Conservation (phyloP, 371 early-diverging fungal genomes). For the Circinella minor region DNA sequence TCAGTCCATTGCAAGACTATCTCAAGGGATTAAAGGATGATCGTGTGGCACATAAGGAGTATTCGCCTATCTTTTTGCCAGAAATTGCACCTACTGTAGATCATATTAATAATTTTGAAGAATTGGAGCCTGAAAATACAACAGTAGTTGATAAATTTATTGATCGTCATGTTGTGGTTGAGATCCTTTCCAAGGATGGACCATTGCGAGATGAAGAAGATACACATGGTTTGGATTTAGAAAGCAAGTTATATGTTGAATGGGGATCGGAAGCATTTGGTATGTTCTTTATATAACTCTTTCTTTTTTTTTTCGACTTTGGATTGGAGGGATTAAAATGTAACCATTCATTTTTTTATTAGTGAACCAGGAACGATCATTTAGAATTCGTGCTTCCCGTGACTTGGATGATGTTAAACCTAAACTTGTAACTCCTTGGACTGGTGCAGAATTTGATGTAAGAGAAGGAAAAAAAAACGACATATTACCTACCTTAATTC, state of each 20-base stretch:
- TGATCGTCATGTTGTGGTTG: constrained; percentile 42
- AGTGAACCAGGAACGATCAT: constrained; percentile 44
- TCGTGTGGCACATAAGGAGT: constrained; percentile 38
- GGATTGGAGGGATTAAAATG: not conserved
- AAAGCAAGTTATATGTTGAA: constrained; percentile 42
- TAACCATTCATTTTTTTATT: not conserved
- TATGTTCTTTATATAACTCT: constrained; percentile 14
- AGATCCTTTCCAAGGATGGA: constrained; percentile 46
- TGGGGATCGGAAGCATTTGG: constrained; percentile 46
- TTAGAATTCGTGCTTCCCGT: constrained; percentile 52
- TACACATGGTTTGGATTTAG: constrained; percentile 50
- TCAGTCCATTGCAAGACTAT: constrained; percentile 34
- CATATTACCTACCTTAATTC: no score
- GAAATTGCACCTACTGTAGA: constrained; percentile 16
- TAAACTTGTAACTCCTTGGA: constrained; percentile 46
- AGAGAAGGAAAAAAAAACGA: not conserved
- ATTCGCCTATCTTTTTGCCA: constrained; percentile 35
- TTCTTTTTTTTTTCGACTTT: no score
- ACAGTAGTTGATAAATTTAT: constrained; percentile 30
- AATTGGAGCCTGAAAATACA: constrained; percentile 31
- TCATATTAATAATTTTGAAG: constrained; percentile 26
- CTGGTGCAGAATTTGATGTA: constrained; percentile 34
- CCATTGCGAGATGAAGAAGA: constrained; percentile 50
- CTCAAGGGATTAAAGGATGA: constrained; percentile 34
- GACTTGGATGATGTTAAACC: constrained; percentile 53